Percentiles rank a stretch among this genome's conserved stretches.
Conservation (phyloP, 225 moss, liverwort and hornwort species). For the Ulota crispa region DNA sequence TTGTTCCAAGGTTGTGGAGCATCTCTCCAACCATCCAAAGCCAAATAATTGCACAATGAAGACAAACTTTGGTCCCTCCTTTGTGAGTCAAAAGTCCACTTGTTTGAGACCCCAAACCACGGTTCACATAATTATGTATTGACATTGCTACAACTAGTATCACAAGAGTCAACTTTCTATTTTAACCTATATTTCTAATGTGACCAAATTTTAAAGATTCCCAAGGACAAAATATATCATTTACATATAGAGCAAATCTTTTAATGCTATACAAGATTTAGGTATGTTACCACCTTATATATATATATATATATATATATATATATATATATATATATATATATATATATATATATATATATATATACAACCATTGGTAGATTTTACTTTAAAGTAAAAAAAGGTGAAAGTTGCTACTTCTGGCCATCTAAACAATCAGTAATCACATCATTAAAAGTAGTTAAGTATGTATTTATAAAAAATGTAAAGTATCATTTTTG, state of each 20-base stretch:
- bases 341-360: no score
- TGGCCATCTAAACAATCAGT: no score
- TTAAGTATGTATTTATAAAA: no score
- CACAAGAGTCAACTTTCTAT: accelerated
- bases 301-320: no score
- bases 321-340: no score
- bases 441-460: no score
- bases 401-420: no score
- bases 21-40: neutral
- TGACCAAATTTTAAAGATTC: neutral
- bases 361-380: accelerated
- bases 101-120: neutral
- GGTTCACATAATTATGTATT: no score
- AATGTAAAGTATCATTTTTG: no score
- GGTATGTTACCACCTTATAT: neutral
- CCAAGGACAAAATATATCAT: no score
- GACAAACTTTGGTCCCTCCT: no score
- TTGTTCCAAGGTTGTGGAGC: neutral
- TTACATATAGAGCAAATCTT: neutral
- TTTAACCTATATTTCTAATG: accelerated
- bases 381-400: neutral
- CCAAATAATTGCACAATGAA: neutral
- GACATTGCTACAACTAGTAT: neutral
- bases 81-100: accelerated
- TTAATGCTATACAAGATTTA: neutral